phyloP scores from a whole-genome alignment of 768 basidiomycete genomes.

The Fomitopsis pulvina region DNA sequence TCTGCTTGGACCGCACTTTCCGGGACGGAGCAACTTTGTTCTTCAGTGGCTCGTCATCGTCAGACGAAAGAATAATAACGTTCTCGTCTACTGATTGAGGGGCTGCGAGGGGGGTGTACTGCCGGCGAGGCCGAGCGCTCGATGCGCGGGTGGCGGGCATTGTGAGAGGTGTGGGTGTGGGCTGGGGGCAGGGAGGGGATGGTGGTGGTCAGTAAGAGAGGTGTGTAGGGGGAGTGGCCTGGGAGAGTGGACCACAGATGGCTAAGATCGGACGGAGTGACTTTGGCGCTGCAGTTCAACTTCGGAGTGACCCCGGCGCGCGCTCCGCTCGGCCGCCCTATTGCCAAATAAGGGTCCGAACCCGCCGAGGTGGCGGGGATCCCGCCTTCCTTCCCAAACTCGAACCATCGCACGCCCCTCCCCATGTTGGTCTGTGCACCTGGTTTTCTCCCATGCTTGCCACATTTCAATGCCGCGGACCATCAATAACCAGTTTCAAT shows the following conservation, averaged over 20 bases:
- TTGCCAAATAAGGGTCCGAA: not conserved
- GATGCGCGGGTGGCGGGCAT: conserved; percentile 16
- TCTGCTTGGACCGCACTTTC: conserved; percentile 9
- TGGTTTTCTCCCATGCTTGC: too few relatives aligned
- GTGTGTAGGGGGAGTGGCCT: not conserved
- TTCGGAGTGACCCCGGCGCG: not conserved
- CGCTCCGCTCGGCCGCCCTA: not conserved
- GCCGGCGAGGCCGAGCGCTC: conserved; percentile 10
- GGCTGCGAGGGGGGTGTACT: conserved; percentile 1
- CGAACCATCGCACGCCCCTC: too few relatives aligned
- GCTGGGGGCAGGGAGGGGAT: not conserved
- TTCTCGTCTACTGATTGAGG: conserved; percentile 1
- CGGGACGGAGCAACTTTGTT: conserved; percentile 2
- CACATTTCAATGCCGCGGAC: too few relatives aligned
- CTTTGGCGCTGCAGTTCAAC: not conserved
- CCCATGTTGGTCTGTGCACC: too few relatives aligned
- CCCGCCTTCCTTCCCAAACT: too few relatives aligned
- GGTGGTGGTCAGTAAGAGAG: not conserved
- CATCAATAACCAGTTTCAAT: too few relatives aligned
- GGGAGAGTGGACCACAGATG: not conserved
- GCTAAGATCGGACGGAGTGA: not conserved
- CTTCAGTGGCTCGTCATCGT: conserved; percentile 11
- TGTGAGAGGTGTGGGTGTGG: not conserved
- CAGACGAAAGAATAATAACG: conserved; percentile 17
- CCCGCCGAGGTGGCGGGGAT: too few relatives aligned